Evolutionary conservation across 2,329 filamentous ascomycete genomes (phyloP).

Genomic region (Aspergillus chevalieri): DNA sequence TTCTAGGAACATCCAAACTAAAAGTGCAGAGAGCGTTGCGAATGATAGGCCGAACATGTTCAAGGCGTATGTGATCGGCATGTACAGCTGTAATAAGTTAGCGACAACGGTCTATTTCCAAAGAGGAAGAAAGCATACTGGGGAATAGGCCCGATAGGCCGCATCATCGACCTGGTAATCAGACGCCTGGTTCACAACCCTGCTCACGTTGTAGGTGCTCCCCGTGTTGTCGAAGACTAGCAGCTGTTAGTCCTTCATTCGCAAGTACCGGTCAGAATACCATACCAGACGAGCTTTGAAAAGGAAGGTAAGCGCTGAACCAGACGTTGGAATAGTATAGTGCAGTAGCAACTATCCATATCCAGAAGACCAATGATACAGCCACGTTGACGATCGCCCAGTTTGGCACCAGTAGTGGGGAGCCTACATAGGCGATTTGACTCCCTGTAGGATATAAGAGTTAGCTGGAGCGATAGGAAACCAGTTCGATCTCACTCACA

Average conservation of each 20-base stretch:
- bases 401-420: not conserved
- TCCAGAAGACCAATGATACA: not conserved
- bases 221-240: slow-evolving; percentile 64
- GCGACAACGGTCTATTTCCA: slow-evolving; percentile 1
- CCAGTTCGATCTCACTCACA: slow-evolving; percentile 1
- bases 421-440: not conserved
- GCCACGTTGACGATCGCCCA: not conserved
- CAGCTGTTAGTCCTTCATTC: too few species aligned
- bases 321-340: slow-evolving; percentile 12
- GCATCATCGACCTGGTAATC: slow-evolving; percentile 56
- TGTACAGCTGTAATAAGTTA: slow-evolving; percentile 13
- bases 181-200: slow-evolving; percentile 49
- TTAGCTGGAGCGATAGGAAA: not conserved
- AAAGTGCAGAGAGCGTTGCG: slow-evolving; percentile 53
- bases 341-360: not conserved
- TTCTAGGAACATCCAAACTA: slow-evolving; percentile 21
- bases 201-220: slow-evolving; percentile 54
- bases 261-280: not conserved
- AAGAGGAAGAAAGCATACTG: slow-evolving; percentile 46
- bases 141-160: slow-evolving; percentile 60
- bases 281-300: slow-evolving; percentile 20
- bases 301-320: slow-evolving; percentile 14
- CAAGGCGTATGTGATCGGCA: slow-evolving; percentile 21
- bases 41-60: slow-evolving; percentile 54
- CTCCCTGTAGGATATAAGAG: not conserved